Evolutionary conservation across 257 asterid species (phyloP), one percentile per base, ranked within the genome.

Genomic region (Fraxinus quadrangulata): DNA sequence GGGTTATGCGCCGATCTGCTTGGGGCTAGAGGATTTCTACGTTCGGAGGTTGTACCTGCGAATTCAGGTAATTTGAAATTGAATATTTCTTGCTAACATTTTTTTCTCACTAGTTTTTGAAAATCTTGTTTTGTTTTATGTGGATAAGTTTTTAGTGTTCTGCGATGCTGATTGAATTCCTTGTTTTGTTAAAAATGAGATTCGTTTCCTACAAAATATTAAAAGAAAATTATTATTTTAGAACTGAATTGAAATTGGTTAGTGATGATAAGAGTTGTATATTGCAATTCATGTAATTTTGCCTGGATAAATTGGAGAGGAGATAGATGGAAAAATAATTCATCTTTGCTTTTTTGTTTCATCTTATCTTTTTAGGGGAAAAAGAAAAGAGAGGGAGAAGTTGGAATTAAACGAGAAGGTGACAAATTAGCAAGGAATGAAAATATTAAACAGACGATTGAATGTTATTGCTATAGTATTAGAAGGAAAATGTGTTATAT

Each of bases 1-100:
- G 97, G 99, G 99, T 45, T 96, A 93, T 78, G 98, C 99, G 69
- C 99, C 99, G 89, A 96, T 93, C 92, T 93, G 97, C 85, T 86
- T 96, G 89, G 99, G 99, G 65, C 91, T 93, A 79, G 99, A 96
- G 90, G 99, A 96, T 87, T 93, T 93, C 92, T 96, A 96, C 67
- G 82, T 85, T 79, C 96, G 99, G 67, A 85, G 99, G 67, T 82
- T 96, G 88, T 96, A 93, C 87, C 88, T 85, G 67, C 89, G 98
- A 39, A 89, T 93, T 85, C 99, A 93, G 99, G 98, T 95, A 75
- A 59, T 63, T 63, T 63, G 12, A 23, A 17, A 28, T 31, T 30
- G 54, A 8, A 21, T 56, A 24, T 74, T 45, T 54, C 31, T 39
- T 59, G 8, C 71, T 19, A 28, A 51, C 71, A 45, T 63, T n/a